Conservation (phyloP, 2,329 filamentous ascomycete species). For the Xenoacremonium recifei region DNA sequence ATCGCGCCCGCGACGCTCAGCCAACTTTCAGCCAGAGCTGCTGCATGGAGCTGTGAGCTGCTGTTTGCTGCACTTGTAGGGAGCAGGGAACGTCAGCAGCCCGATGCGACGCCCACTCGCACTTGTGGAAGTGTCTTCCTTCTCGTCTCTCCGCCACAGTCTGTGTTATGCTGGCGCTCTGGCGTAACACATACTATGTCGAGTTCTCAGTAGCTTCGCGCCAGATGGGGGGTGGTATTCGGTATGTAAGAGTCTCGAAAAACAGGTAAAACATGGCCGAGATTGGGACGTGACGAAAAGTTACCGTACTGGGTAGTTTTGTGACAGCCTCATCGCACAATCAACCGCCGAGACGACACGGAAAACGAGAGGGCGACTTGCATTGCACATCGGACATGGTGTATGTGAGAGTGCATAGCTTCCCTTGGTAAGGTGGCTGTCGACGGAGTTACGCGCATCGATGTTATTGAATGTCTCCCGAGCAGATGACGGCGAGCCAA, state of each 20-base stretch:
- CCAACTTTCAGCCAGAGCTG: too few relatives aligned
- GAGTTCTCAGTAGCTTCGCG: background rate
- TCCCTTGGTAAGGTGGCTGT: too few relatives aligned
- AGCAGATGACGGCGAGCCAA: too few relatives aligned
- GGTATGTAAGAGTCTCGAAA: slow-evolving; percentile 15
- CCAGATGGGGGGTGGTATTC: slow-evolving; percentile 3
- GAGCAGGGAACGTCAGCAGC: background rate
- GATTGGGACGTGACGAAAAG: slow-evolving; percentile 19
- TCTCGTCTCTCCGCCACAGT: background rate
- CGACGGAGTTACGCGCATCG: too few relatives aligned
- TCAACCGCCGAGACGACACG: too few relatives aligned
- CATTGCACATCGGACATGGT: too few relatives aligned
- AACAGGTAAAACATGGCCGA: slow-evolving; percentile 23
- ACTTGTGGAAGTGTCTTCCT: background rate
- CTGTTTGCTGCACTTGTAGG: background rate
- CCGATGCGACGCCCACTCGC: background rate
- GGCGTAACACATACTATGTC: background rate
- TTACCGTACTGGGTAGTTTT: too few relatives aligned
- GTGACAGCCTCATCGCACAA: too few relatives aligned
- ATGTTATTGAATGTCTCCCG: too few relatives aligned
- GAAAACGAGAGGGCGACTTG: too few relatives aligned
- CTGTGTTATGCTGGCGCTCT: background rate
- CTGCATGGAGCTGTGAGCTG: slow-evolving; percentile 1
- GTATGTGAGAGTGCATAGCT: too few relatives aligned
- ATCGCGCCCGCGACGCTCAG: slow-evolving; percentile 7